A percentile compares a stretch with the other conserved stretches of the same genome.
Evolutionary conservation across 768 basidiomycete species (phyloP).

Genomic region (Rhodotorula taiwanensis): DNA sequence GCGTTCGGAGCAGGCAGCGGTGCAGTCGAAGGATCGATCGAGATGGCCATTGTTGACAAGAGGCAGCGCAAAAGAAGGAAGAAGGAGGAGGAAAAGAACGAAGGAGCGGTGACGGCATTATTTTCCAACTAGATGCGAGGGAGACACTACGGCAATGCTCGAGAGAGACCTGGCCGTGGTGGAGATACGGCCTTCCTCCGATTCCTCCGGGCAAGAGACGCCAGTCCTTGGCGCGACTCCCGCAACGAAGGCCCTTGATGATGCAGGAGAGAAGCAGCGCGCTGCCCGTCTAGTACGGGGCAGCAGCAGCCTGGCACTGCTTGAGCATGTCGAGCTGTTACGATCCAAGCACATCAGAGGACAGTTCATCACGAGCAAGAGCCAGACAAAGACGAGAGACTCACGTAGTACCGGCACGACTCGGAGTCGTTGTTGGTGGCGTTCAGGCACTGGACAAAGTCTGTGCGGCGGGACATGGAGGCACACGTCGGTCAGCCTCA

Average conservation of each 20-base stretch:
- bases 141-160: too few relatives aligned
- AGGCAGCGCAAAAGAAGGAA: neutral
- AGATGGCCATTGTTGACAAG: neutral
- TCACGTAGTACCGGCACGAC: conserved; percentile 67
- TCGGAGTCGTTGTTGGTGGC: conserved; percentile 59
- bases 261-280: too few relatives aligned
- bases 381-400: conserved; percentile 49
- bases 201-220: too few relatives aligned
- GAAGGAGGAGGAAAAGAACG: neutral
- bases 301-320: conserved; percentile 47
- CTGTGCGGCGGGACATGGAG: conserved; percentile 45
- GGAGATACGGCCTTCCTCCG: too few relatives aligned
- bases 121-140: neutral
- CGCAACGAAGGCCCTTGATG: too few relatives aligned
- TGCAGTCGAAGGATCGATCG: neutral
- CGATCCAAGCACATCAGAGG: neutral
- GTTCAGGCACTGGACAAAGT: conserved; percentile 79
- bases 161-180: too few relatives aligned
- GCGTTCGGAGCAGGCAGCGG: neutral
- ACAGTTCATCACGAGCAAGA: neutral
- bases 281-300: conserved; percentile 31
- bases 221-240: too few relatives aligned
- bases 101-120: neutral
- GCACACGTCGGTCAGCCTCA: neutral
- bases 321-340: conserved; percentile 51